These are phyloP conservation scores for Artemisia annua DNA, from an alignment of 129 eudicot species.

Conservation along the genomic window DNA sequence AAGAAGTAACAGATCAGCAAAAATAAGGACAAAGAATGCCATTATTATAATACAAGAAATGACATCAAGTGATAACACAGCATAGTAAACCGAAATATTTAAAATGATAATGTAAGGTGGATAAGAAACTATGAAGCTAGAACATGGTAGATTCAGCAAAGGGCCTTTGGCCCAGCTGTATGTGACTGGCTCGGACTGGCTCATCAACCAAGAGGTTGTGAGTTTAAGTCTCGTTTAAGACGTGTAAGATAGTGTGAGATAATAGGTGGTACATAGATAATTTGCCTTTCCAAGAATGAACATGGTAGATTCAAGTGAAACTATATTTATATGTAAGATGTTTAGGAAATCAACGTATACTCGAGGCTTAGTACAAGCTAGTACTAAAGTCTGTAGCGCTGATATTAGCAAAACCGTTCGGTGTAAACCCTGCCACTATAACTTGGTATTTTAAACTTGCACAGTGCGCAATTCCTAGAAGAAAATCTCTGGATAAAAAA, in stretches of 20 bases:
- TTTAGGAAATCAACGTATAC: too few relatives aligned
- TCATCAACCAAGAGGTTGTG: too few relatives aligned
- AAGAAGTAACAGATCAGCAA: slow-evolving; percentile 41
- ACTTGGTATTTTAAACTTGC: neutral
- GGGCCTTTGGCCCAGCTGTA: too few relatives aligned
- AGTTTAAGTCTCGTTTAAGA: neutral
- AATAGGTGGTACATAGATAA: neutral
- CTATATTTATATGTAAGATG: too few relatives aligned
- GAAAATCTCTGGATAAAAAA: too few relatives aligned
- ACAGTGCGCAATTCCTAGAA: neutral
- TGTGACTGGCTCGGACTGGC: too few relatives aligned
- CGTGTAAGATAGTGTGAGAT: neutral
- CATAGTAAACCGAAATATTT: neutral
- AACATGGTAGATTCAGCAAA: neutral
- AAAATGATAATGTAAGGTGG: neutral
- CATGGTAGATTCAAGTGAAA: too few relatives aligned
- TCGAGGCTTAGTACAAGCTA: too few relatives aligned
- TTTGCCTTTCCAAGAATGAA: too few relatives aligned
- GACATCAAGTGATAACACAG: neutral
- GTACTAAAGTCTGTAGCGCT: too few relatives aligned
- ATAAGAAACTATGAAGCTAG: neutral
- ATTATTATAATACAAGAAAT: neutral
- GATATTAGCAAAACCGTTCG: too few relatives aligned
- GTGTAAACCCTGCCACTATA: too few relatives aligned
- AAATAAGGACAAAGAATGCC: slow-evolving; percentile 25